Percentiles rank a stretch among this genome's conserved stretches.
Evolutionary conservation across 1,284 basidiomycete species (phyloP).

Genomic region (Salmacisia buchloeana): DNA sequence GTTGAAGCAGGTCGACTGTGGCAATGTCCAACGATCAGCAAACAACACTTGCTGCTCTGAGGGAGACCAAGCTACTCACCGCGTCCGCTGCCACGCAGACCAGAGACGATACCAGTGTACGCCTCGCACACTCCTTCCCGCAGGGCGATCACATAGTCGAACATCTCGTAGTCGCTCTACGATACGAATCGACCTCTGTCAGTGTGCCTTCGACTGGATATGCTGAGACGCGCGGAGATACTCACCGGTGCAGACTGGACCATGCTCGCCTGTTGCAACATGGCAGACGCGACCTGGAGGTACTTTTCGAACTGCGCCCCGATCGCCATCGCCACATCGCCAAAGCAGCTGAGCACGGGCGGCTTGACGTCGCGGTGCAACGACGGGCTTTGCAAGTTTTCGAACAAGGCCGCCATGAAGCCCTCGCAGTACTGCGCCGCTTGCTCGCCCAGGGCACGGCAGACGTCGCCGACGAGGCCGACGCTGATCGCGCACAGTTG

Average conservation of each 20-base stretch:
- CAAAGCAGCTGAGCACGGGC: conserved; percentile 87
- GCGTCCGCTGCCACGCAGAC: conserved; percentile 76
- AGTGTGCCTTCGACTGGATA: background rate
- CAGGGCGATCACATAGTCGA: conserved; percentile 85
- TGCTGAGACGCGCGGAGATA: background rate
- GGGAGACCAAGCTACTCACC: background rate
- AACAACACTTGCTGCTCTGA: background rate
- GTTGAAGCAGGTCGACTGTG: conserved; percentile 61
- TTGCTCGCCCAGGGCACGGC: conserved; percentile 80
- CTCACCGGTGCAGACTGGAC: conserved; percentile 43
- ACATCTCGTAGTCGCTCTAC: conserved; percentile 78
- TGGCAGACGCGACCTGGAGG: conserved; percentile 80
- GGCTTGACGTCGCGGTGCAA: conserved; percentile 95
- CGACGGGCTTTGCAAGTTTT: conserved; percentile 84
- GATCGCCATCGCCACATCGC: conserved; percentile 91
- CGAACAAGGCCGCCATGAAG: conserved; percentile 85
- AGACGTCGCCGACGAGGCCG: conserved; percentile 90
- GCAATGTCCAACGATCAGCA: background rate
- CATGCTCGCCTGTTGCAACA: conserved; percentile 81
- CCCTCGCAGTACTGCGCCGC: conserved; percentile 74
- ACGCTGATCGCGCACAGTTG: conserved; percentile 92
- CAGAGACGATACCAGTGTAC: conserved; percentile 88
- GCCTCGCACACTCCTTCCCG: conserved; percentile 95
- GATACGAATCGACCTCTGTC: background rate
- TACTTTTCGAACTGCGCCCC: conserved; percentile 79